Percentiles rank a stretch among this genome's conserved stretches.
phyloP scores from a whole-genome alignment of 2,329 filamentous ascomycete genomes.

The Grosmannia clavigera region DNA sequence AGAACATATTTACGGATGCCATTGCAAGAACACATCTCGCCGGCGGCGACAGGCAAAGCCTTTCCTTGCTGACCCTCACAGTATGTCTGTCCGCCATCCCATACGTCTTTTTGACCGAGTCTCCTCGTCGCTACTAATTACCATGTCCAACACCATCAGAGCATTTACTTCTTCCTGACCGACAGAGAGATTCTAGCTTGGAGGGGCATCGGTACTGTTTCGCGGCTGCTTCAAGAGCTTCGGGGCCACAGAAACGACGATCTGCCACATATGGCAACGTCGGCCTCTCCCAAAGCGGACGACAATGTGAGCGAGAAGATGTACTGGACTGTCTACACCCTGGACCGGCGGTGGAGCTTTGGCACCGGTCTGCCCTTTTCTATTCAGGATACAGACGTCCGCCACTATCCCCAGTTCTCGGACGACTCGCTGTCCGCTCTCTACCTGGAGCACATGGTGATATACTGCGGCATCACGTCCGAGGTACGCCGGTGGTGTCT shows the following conservation, averaged over 20 bases:
- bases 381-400: neutral
- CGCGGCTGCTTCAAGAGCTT: neutral
- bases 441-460: neutral
- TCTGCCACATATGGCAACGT: too few relatives aligned
- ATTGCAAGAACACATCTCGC: neutral
- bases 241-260: neutral
- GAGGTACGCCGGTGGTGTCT: neutral
- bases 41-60: neutral
- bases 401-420: neutral
- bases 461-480: neutral
- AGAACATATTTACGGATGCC: neutral
- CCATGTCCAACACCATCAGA: neutral
- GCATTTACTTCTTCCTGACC: slow-evolving; percentile 1
- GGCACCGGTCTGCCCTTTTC: slow-evolving; percentile 5
- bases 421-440: neutral
- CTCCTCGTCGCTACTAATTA: neutral
- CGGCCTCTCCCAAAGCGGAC: neutral
- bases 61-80: neutral
- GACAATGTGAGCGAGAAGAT: neutral
- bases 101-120: too few relatives aligned
- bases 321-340: slow-evolving; percentile 2
- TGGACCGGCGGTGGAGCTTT: slow-evolving; percentile 7
- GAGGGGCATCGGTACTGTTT: neutral
- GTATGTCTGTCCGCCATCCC: neutral
- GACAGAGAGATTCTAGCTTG: neutral